Evolutionary conservation across 1,284 basidiomycete species (phyloP).

Genomic region (Termitomyces sp.): DNA sequence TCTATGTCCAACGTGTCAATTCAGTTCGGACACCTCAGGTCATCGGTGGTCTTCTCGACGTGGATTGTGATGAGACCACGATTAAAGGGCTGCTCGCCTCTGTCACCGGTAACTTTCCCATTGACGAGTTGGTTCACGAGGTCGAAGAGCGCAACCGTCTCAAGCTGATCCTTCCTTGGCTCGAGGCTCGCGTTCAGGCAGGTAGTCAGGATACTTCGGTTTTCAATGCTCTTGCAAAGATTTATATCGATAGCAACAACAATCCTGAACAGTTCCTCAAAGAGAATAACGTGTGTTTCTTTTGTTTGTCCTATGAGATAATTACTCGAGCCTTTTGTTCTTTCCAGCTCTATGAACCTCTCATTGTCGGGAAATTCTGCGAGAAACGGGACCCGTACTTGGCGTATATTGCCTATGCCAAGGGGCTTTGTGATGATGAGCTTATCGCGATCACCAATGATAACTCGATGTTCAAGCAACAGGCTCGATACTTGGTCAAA

Average conservation of each 20-base stretch:
- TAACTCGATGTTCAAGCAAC: slow-evolving; percentile 99
- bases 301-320: neutral
- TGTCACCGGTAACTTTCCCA: slow-evolving; percentile 95
- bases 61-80: slow-evolving; percentile 95
- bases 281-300: slow-evolving; percentile 84
- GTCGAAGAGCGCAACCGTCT: slow-evolving; percentile 95
- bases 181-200: slow-evolving; percentile 87
- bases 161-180: slow-evolving; percentile 96
- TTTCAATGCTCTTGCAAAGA: slow-evolving; percentile 98
- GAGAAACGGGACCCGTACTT: slow-evolving; percentile 98
- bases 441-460: slow-evolving; percentile 97
- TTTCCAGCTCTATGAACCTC: slow-evolving; percentile 84
- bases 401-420: slow-evolving; percentile 99
- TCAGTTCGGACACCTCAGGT: slow-evolving; percentile 98
- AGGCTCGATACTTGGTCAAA: slow-evolving; percentile 97
- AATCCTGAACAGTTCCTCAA: slow-evolving; percentile 98
- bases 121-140: slow-evolving; percentile 96
- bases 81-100: slow-evolving; percentile 94
- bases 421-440: slow-evolving; percentile 99
- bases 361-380: slow-evolving; percentile 98
- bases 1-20: slow-evolving; percentile 98
- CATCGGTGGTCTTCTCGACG: slow-evolving; percentile 93
- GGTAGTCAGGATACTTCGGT: slow-evolving; percentile 91
- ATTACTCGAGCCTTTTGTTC: neutral
- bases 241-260: slow-evolving; percentile 98